Evolutionary conservation across 1,284 basidiomycete species (phyloP).

Genomic region (Trichosporon sp.): DNA sequence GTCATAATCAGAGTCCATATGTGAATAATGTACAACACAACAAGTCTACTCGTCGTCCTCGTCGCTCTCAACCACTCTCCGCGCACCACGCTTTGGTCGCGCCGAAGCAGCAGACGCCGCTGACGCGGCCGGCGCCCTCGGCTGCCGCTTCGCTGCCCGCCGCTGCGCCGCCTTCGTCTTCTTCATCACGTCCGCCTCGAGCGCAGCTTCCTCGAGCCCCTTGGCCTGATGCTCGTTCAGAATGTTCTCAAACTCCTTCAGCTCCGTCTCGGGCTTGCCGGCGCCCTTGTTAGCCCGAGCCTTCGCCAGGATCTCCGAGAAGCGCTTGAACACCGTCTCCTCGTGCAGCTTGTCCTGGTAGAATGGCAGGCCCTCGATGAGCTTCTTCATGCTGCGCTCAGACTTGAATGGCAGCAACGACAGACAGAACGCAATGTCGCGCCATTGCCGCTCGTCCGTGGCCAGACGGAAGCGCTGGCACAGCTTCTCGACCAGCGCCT

Average conservation of each 20-base stretch:
- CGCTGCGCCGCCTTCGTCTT: constrained; percentile 75
- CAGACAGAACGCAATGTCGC: constrained; percentile 93
- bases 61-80: constrained; percentile 17
- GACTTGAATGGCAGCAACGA: constrained; percentile 94
- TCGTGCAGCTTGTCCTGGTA: constrained; percentile 97
- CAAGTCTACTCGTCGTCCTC: constrained; percentile 18
- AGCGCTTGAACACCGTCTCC: constrained; percentile 70
- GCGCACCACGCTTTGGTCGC: constrained; percentile 5
- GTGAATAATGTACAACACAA: not conserved
- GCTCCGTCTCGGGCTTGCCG: constrained; percentile 79
- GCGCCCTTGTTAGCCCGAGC: constrained; percentile 78
- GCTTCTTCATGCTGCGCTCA: constrained; percentile 90
- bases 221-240: constrained; percentile 74
- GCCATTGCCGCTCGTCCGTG: constrained; percentile 88
- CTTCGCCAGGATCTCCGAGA: constrained; percentile 81
- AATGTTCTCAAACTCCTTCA: constrained; percentile 86
- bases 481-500: constrained; percentile 88
- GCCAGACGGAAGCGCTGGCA: constrained; percentile 88
- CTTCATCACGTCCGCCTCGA: constrained; percentile 73
- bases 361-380: constrained; percentile 83
- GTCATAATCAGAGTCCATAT: constrained; percentile 2
- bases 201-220: constrained; percentile 82
- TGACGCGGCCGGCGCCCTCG: constrained; percentile 6
- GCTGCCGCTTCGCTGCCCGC: constrained; percentile 45
- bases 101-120: too few relatives aligned